Evolutionary conservation across 2,329 filamentous ascomycete species (phyloP), one percentile per base, ranked within the genome.

Genomic region (Cladosporium phlei): DNA sequence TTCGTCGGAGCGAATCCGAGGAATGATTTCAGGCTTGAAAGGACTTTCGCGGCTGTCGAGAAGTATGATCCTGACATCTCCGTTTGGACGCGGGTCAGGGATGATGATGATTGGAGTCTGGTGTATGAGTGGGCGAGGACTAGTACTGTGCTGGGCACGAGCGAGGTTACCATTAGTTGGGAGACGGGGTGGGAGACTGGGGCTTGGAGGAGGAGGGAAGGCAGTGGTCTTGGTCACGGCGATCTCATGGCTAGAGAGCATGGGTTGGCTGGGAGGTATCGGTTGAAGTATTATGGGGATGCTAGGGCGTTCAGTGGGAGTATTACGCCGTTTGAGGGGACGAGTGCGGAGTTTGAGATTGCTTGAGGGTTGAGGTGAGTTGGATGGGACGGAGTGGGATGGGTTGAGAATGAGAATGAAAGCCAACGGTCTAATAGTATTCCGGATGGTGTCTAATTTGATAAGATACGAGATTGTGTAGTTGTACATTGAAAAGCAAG

Each of bases 1-100:
- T 96, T 96, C 64, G 79, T 91, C 2, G 91, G 84, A 12, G 90
- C 90, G 1, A 95, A 95, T 59, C 91, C 91, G 12, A 79, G 91
- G 22, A 96, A 96, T 64, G 86, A 95, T 54, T 78, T 96, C 22
- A 79, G 82, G 2, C 79, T 88, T 2, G 90, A 87, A 58, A 76
- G 74, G 2, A 95, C 88, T 0, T 96, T 82, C 65, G 83, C 83
- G 0, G 79, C 85, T 0, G 77, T 96, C 0, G 89, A 96, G 70
- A 73, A 72, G 59, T 72, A 79, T 38, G 63, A 74, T 57, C 29
- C 59, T 62, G 46, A 67, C 56, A 69, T 61, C 11, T 53, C 52
- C 1, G 46, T 35, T 0, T 96, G 91, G 91, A 68, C 65, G 6
- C 73, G 71, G 30, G 77, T 93, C 2, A 75, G 81, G 12, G 79